These are phyloP conservation scores for Fusarium brevicatenulatum DNA, from an alignment of 2,329 filamentous ascomycete species.

Conservation along the genomic window DNA sequence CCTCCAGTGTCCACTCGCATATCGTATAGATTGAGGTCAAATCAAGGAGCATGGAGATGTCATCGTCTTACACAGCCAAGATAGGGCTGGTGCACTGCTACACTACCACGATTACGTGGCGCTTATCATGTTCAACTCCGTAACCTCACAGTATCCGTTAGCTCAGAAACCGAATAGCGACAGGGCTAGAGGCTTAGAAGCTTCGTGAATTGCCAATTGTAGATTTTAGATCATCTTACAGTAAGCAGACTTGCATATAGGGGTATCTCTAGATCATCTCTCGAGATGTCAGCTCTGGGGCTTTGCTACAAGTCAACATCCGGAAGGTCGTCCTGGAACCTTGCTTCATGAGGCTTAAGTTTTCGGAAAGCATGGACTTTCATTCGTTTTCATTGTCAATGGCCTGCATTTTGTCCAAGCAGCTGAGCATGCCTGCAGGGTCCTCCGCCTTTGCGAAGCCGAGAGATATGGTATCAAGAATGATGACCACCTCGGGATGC, in stretches of 20 bases:
- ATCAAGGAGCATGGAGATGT: neutral
- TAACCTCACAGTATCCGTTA: neutral
- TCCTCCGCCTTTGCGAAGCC: neutral
- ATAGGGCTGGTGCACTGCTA: conserved; percentile 14
- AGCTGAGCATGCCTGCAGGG: neutral
- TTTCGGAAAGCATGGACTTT: neutral
- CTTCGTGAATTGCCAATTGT: neutral
- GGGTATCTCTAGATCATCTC: neutral
- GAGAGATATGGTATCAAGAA: neutral
- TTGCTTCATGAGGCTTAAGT: neutral
- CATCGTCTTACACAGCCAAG: neutral
- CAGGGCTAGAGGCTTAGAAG: neutral
- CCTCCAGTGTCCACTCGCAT: neutral
- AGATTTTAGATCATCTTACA: conserved; percentile 9
- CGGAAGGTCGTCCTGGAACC: neutral
- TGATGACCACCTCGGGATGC: neutral
- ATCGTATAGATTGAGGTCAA: neutral
- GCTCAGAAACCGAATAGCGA: neutral
- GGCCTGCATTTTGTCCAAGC: neutral
- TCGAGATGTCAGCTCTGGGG: neutral
- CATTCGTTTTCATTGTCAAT: neutral
- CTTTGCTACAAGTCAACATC: neutral
- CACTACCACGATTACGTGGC: neutral
- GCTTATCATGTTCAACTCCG: neutral
- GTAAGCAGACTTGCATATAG: neutral